Conservation (phyloP, 1,139 yeast species). For the Scheffersomyces titani region DNA sequence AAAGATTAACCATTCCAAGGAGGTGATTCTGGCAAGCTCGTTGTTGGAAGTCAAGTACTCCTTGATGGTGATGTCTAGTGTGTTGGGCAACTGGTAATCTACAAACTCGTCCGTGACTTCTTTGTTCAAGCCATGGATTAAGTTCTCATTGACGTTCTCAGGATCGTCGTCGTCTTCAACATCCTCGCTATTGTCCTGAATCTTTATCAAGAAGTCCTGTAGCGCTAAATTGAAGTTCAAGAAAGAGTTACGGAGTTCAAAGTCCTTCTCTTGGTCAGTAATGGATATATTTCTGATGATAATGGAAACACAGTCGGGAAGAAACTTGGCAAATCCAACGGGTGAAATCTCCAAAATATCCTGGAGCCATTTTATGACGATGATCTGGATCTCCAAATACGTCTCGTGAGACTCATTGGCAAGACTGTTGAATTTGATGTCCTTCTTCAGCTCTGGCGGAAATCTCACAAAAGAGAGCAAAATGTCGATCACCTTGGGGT, state of each 20-base stretch:
- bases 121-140: constrained; percentile 34
- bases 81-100: constrained; percentile 37
- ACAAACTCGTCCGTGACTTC: constrained; percentile 45
- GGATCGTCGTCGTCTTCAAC: constrained; percentile 3
- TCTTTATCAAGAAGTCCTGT: constrained; percentile 32
- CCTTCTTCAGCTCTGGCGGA: constrained; percentile 17
- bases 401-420: constrained; percentile 42
- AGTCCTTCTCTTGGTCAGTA: constrained; percentile 40
- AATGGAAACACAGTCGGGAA: constrained; percentile 44
- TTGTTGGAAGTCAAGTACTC: constrained; percentile 47
- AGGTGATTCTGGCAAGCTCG: constrained; percentile 80
- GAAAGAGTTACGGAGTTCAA: constrained; percentile 40
- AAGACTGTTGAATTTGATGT: constrained; percentile 27
- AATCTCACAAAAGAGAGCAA: constrained; percentile 76
- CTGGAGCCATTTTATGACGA: constrained; percentile 82
- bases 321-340: constrained; percentile 64
- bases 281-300: constrained; percentile 39
- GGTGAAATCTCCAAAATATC: constrained; percentile 77
- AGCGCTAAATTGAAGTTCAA: constrained; percentile 37
- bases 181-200: constrained; percentile 17
- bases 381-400: constrained; percentile 77
- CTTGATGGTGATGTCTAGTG: constrained; percentile 35
- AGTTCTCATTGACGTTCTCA: constrained; percentile 12
- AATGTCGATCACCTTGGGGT: constrained; percentile 77
- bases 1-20: constrained; percentile 88